Conservation (phyloP, 768 basidiomycete genomes). For the Russula lepida region DNA sequence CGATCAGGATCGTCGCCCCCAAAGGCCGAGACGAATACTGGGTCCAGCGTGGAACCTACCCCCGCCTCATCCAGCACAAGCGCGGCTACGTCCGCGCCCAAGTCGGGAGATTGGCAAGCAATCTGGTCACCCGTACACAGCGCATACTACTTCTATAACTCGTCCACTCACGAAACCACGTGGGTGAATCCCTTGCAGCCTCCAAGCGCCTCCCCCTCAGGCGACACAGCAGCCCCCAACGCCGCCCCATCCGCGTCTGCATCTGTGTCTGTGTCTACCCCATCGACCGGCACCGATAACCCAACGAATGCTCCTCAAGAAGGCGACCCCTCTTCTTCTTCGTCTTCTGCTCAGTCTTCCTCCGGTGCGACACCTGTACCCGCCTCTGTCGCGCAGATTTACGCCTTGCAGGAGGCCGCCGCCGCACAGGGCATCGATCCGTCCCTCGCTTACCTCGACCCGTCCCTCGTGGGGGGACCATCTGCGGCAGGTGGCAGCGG, state of each 20-base stretch:
- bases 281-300: constrained; percentile 26
- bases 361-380: constrained; percentile 24
- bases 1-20: not conserved
- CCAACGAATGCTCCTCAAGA: constrained; percentile 12
- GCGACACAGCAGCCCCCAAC: not conserved
- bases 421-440: constrained; percentile 78
- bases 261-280: constrained; percentile 14
- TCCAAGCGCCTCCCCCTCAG: not conserved
- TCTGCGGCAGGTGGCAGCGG: constrained; percentile 33
- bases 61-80: constrained; percentile 4
- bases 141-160: constrained; percentile 81
- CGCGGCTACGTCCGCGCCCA: constrained; percentile 13
- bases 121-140: constrained; percentile 70
- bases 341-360: constrained; percentile 23
- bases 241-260: constrained; percentile 6
- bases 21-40: not conserved
- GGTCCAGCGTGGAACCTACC: not conserved
- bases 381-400: constrained; percentile 29
- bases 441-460: constrained; percentile 71
- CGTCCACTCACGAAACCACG: constrained; percentile 68
- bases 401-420: constrained; percentile 59
- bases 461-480: constrained; percentile 40
- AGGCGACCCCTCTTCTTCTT: constrained; percentile 22
- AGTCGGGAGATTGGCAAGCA: constrained; percentile 57
- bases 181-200: constrained; percentile 69